Evolutionary conservation across 148 eudicot genomes (phyloP).

Genomic region (Gaultheria prostrata): DNA sequence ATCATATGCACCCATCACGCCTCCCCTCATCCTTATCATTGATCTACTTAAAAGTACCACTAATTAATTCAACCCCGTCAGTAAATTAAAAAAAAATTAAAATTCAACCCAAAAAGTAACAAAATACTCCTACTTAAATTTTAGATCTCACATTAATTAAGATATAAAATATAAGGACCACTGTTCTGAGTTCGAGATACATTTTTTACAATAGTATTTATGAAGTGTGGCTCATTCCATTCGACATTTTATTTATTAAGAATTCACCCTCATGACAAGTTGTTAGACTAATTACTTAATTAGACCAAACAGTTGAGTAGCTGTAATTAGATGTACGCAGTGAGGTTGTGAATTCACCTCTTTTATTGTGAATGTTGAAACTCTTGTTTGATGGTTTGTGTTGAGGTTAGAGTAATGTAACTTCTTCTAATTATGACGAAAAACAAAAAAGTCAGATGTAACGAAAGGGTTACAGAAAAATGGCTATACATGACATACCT

Average conservation of each 20-base stretch:
- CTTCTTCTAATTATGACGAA: no score
- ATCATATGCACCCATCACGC: conserved; percentile 1
- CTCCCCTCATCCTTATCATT: conserved; percentile 3
- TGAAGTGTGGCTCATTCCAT: not conserved
- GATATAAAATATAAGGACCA: not conserved
- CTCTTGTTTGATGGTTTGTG: no score
- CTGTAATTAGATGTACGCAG: not conserved
- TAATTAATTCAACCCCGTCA: not conserved
- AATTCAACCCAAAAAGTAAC: not conserved
- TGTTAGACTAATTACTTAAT: not conserved
- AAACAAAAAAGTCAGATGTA: no score
- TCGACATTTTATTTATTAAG: no score
- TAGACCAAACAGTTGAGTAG: not conserved
- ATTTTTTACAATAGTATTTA: not conserved
- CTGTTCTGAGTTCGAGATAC: not conserved
- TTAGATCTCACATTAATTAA: not conserved
- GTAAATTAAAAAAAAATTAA: not conserved
- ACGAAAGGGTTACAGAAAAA: no score
- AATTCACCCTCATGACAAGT: no score
- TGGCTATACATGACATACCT: no score
- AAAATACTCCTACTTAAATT: not conserved
- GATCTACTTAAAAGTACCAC: not conserved
- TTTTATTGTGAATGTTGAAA: not conserved
- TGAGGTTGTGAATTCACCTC: not conserved
- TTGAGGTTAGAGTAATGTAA: no score